These are phyloP conservation scores for Mangifera indica DNA, from an alignment of 345 rosid genomes.

Conservation along the genomic window DNA sequence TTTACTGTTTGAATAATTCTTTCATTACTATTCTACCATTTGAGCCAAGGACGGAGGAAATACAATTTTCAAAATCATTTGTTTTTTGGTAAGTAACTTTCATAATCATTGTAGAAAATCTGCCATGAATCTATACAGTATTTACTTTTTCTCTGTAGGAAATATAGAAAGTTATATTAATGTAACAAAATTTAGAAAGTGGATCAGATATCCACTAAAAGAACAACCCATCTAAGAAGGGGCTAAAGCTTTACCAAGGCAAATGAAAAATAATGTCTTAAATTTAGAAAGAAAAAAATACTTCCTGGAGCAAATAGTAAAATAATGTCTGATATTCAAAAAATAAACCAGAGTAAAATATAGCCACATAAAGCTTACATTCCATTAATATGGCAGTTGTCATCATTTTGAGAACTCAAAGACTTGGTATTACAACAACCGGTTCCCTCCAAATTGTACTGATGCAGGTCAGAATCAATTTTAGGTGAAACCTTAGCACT, in stretches of 20 bases:
- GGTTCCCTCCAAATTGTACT: slow-evolving; percentile 22
- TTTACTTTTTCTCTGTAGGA: not conserved
- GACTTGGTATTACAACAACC: slow-evolving; percentile 28
- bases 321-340: not conserved
- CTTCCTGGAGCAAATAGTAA: not conserved
- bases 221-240: no score
- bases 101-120: not conserved
- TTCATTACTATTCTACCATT: not conserved
- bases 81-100: no score
- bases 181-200: no score
- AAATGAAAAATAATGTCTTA: not conserved
- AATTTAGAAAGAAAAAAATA: not conserved
- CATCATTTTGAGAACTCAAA: slow-evolving; percentile 35
- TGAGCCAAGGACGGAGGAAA: not conserved
- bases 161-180: no score
- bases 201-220: no score
- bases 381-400: slow-evolving; percentile 31
- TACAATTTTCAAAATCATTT: not conserved
- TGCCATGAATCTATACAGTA: not conserved
- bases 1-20: not conserved
- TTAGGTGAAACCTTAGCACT: slow-evolving; percentile 23
- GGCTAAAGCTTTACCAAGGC: not conserved
- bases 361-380: slow-evolving; percentile 40
- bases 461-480: slow-evolving; percentile 23
- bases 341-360: slow-evolving; percentile 5